Evolutionary conservation across 441 rosid species (phyloP), one percentile per base, ranked within the genome.

Genomic region (Eutrema salsugineum): DNA sequence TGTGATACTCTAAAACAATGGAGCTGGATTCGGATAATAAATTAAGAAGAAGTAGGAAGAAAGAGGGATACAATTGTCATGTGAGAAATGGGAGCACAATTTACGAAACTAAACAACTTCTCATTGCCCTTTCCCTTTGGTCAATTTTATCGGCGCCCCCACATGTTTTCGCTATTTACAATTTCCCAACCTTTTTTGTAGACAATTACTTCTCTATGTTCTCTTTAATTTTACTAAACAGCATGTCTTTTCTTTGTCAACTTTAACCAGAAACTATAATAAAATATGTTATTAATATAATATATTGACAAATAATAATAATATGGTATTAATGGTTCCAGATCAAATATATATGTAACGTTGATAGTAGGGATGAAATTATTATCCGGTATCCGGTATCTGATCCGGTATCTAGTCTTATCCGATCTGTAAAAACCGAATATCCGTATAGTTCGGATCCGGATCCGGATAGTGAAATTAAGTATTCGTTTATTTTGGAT

Each of bases 91-190:
- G 55, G 3, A 11, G 24, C 76, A 53, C 76, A 63, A 11, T 33
- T 71, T 55, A 6, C 56, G 46, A 63, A 43, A 71, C 44, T n/a
- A 42, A 40, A 65, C 43, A 33, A 36, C 70, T 47, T 46, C 44
- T 24, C 16, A 46, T 28, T n/a, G 39, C 10, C 30, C 32, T 60
- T 38, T 38, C 60, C 40, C 59, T 38, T 73, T 73, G 60, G 77
- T 73, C 71, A 64, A 39, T 65, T 65, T 72, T 65, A 48, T 47
- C 71, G 71, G 77, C 71, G 30, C 64, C 54, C 54, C 27, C 56
- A 42, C 70, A 51, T 49, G 47, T 20, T 59, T 40, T 15, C 51
- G 20, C 10, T 30, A n/a, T 40, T 53, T 53, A 22, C 69, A 32
- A 32, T 53, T 6, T 57, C 16, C 42, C 15, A 10, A 55, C 39